These are phyloP conservation scores for Capronia epimyces DNA, from an alignment of 2,329 filamentous ascomycete species.

Conservation along the genomic window DNA sequence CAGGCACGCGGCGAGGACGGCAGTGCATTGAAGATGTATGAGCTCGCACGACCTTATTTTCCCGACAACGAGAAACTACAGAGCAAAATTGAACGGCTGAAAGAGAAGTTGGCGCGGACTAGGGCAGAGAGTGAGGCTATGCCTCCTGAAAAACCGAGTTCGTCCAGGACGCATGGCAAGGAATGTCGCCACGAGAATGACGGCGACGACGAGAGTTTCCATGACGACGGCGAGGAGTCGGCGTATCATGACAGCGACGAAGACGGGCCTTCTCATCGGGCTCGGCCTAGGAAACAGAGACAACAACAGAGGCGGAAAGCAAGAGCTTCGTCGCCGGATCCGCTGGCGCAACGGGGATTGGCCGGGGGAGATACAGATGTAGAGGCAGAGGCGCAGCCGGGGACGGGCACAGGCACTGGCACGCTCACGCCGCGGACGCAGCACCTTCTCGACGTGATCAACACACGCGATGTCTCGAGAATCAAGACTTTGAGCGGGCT, in stretches of 20 bases:
- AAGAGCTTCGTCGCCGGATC: constrained; percentile 24
- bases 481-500: constrained; percentile 46
- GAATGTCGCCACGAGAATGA: constrained; percentile 1
- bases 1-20: constrained; percentile 74
- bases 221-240: constrained; percentile 32
- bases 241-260: constrained; percentile 33
- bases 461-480: constrained; percentile 41
- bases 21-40: constrained; percentile 77
- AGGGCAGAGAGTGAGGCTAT: constrained; percentile 31
- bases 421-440: constrained; percentile 40
- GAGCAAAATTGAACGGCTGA: constrained; percentile 50
- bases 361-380: neutral
- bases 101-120: constrained; percentile 44
- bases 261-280: constrained; percentile 32
- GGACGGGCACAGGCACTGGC: constrained; percentile 26
- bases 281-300: constrained; percentile 31
- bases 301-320: constrained; percentile 27
- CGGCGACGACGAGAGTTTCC: constrained; percentile 26
- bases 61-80: constrained; percentile 74
- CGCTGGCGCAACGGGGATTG: constrained; percentile 10
- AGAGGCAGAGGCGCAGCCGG: neutral
- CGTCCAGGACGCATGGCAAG: neutral
- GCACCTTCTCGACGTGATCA: constrained; percentile 43
- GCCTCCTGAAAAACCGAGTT: constrained; percentile 11
- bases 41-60: constrained; percentile 77